Percentiles rank a stretch among this genome's conserved stretches.
Conservation (phyloP, 495 filamentous ascomycete genomes). For the Mytilinidion resinicola region DNA sequence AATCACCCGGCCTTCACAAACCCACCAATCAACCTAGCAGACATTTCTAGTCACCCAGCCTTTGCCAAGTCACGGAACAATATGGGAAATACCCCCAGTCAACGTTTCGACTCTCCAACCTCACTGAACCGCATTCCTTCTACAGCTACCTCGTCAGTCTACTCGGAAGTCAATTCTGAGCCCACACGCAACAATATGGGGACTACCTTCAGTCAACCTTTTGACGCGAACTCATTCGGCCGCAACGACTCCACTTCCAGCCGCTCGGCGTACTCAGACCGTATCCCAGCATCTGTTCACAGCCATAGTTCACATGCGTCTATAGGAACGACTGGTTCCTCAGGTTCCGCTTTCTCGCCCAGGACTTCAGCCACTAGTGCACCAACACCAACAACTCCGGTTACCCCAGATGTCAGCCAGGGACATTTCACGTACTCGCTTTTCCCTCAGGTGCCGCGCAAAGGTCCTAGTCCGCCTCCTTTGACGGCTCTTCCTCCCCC, state of each 20-base stretch:
- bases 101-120: background rate
- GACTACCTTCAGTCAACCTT: background rate
- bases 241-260: conserved; percentile 6
- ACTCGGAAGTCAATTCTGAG: too few species aligned
- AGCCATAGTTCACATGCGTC: conserved; percentile 11
- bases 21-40: background rate
- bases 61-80: background rate
- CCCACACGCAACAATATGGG: background rate
- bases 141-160: too few species aligned
- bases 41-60: background rate
- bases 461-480: too few species aligned
- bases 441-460: too few species aligned
- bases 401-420: background rate
- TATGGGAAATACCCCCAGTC: background rate
- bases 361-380: background rate
- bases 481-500: too few species aligned
- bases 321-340: background rate
- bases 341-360: background rate
- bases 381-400: background rate
- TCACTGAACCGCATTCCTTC: too few species aligned
- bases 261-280: conserved; percentile 22
- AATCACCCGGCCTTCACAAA: background rate
- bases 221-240: conserved; percentile 2
- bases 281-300: conserved; percentile 17
- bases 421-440: too few species aligned